Conservation (phyloP, 1,139 yeast genomes). For the Pichia kudriavzevii region DNA sequence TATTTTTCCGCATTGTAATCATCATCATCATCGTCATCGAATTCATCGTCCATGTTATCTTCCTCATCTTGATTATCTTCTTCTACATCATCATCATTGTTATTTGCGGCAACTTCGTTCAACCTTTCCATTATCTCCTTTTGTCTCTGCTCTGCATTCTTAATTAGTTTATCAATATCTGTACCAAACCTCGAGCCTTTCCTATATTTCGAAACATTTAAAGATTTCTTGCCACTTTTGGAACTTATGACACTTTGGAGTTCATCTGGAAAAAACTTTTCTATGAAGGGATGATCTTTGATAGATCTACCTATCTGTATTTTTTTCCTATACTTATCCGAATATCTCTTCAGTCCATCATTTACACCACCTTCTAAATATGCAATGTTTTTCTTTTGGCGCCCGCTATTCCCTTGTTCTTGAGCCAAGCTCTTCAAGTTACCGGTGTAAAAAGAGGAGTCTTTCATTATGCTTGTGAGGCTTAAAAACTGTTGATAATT, state of each 20-base stretch:
- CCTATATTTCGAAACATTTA: constrained; percentile 43
- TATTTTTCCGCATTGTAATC: constrained; percentile 74
- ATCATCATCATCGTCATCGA: constrained; percentile 71
- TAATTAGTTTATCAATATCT: constrained; percentile 30
- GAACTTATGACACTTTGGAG: constrained; percentile 56
- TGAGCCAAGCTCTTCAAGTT: constrained; percentile 29
- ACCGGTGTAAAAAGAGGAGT: constrained; percentile 78
- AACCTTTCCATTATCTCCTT: constrained; percentile 49
- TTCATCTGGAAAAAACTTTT: constrained; percentile 73
- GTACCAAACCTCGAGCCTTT: constrained; percentile 31
- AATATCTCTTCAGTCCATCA: constrained; percentile 64
- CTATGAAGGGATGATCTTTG: constrained; percentile 74
- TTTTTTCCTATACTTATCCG: constrained; percentile 66
- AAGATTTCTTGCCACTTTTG: constrained; percentile 34
- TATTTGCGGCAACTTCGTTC: constrained; percentile 46
- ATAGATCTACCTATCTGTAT: constrained; percentile 71
- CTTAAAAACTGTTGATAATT: constrained; percentile 59
- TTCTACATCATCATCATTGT: constrained; percentile 29
- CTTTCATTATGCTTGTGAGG: constrained; percentile 49
- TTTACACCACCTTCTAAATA: constrained; percentile 35
- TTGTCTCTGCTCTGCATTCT: constrained; percentile 30
- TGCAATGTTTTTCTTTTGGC: constrained; percentile 8
- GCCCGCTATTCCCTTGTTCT: constrained; percentile 6
- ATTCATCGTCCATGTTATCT: constrained; percentile 69
- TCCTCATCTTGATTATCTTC: constrained; percentile 56